Base-by-base conservation (phyloP, 306 rosid genomes). In the Glycine latifolia region DNA sequence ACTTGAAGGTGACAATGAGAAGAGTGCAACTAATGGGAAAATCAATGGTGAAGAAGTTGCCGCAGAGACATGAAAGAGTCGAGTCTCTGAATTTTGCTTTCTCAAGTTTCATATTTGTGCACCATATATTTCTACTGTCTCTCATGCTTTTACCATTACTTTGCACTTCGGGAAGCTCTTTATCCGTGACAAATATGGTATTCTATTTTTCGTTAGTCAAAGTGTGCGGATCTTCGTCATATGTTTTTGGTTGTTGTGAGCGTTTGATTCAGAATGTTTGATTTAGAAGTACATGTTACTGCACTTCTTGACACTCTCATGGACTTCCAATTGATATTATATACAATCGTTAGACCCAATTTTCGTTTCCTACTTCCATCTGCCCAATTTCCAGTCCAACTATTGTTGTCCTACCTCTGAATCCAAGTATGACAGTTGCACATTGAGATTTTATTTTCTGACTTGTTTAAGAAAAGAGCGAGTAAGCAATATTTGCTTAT, bases 1-100 rank as follows among this genome's bases (percentile, higher is more conserved):
- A 90, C 99, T 95, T 33, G 99, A 95, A 77, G 99, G 97, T 58
- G 97, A 91, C 67, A 75, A 86, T 54, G 95, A 85, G 69, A 90
- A 84, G 86, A 83, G 55, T 60, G 67, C 84, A 35, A 17, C 13
- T 47, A 69, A 80, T 44, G 91, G 85, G 48, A 87, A 80, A 20
- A 75, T 73, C 77, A 79, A 78, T 31, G 88, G 85, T 37, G 91
- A 79, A 77, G 88, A 88, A 85, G 89, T 90, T 74, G 86, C 88
- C 5, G 87, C 94, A 0, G 87, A 89, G 60, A 86, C 87, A 71
- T 90, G 53, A 69, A 20, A 56, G 67, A 79, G 73, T 74, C 41
- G 71, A 58, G 62, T 16, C 55, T 52, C 50, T 16, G 37, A 58
- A 12, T 62, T 60, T 77, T 59, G 60, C 16, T 31, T 71, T 67